Evolutionary conservation across 257 asterid species (phyloP), one percentile per base, ranked within the genome.

Genomic region (Nicotiana attenuata): DNA sequence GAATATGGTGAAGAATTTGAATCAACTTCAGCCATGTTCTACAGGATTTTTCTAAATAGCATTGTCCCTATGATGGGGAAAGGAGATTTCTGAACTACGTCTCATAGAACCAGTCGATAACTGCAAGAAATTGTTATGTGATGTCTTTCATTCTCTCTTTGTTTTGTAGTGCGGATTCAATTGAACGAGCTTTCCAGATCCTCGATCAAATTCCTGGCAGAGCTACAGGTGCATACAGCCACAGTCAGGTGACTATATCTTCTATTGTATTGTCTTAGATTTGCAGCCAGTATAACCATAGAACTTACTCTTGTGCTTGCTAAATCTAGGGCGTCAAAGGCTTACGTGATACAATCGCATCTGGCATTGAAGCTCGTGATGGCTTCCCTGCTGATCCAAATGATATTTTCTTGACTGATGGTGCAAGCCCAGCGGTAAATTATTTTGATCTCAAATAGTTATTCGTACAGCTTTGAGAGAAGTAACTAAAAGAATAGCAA

Each of bases 181-280:
- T 96, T 73, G 97, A 94, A 79, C 91, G 98, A 65, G 98, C 98
- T 61, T 92, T 90, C 86, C 97, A 92, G 90, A 96, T 94, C 78
- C 91, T 94, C 28, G 97, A 93, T 75, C 95, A 93, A 88, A 96
- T 96, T 88, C 99, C 99, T 65, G 99, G 99, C 82, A 89, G 97
- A 87, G 99, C 98, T 19, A 96, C 99, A 69, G 99, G 99, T 84
- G 99, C 99, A 75, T 94, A 96, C 80, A 96, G 99, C 89, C 99
- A 96, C 90, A 96, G 99, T 81, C 98, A 96, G 95, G 99, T 94
- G 61, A 80, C 28, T 28, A 26, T 76, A 8, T 68, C 78, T 79
- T 75, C 68, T 75, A 64, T 16, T 38, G 61, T 28, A 28, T 26
- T 81, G 31, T 8, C 83, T 65, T 35, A 24, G 53, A 53, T 83